A percentile compares a stretch with the other conserved stretches of the same genome.
Conservation (phyloP, 345 rosid genomes). For the Gossypium turneri region DNA sequence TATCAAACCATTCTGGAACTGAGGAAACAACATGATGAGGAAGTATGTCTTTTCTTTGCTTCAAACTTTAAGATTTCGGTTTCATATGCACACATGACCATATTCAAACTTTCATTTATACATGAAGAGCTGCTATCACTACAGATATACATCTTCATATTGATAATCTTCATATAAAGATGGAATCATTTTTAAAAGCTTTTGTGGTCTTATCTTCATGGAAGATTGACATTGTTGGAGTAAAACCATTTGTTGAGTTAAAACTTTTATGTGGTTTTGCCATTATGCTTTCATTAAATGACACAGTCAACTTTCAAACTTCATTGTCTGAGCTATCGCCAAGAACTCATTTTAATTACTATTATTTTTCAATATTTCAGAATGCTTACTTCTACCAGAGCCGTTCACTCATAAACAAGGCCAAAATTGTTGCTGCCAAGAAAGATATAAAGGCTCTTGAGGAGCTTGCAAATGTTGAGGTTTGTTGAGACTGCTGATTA, state of each 20-base stretch:
- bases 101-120: background rate
- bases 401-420: slow-evolving; percentile 37
- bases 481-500: slow-evolving; percentile 18
- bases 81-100: background rate
- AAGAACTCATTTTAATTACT: background rate
- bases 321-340: background rate
- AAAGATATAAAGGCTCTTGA: slow-evolving; percentile 46
- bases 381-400: slow-evolving; percentile 38
- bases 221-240: background rate
- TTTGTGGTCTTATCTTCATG: background rate
- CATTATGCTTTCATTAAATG: background rate
- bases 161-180: background rate
- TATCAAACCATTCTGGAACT: slow-evolving; percentile 49
- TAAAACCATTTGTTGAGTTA: background rate
- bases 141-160: background rate
- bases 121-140: background rate
- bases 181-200: background rate
- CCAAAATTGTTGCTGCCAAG: slow-evolving; percentile 45
- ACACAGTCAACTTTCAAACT: background rate
- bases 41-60: slow-evolving; percentile 37
- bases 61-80: background rate
- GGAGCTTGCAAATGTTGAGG: slow-evolving; percentile 45
- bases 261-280: background rate
- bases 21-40: slow-evolving; percentile 62
- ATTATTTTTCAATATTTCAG: slow-evolving; percentile 26